phyloP scores from a whole-genome alignment of 75 land plant species.

The Selaginella tamariscina region DNA sequence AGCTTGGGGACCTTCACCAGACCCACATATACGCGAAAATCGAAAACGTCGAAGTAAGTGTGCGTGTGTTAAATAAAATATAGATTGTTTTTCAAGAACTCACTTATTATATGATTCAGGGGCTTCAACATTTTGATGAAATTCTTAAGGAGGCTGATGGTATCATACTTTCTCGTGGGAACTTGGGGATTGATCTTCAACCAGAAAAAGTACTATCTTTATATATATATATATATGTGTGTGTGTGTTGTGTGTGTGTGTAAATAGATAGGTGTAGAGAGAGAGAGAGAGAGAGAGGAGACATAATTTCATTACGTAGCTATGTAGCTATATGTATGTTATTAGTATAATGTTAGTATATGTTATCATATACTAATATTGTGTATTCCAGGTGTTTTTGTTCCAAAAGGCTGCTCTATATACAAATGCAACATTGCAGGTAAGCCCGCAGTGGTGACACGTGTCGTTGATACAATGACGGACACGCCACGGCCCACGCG shows the following conservation, averaged over 20 bases:
- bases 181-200: slow-evolving; percentile 86
- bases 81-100: not conserved
- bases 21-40: slow-evolving; percentile 95
- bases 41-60: slow-evolving; percentile 68
- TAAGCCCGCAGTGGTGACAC: slow-evolving; percentile 2
- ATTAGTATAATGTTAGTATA: too few relatives aligned
- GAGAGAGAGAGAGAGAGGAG: too few relatives aligned
- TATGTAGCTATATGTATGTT: too few relatives aligned
- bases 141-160: slow-evolving; percentile 95
- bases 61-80: too few relatives aligned
- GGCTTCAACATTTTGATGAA: slow-evolving; percentile 85
- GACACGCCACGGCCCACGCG: slow-evolving; percentile 7
- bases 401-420: slow-evolving; percentile 10
- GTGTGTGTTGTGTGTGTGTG: not conserved
- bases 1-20: slow-evolving; percentile 56
- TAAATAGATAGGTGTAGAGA: too few relatives aligned
- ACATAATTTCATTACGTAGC: too few relatives aligned
- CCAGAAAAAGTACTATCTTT: slow-evolving; percentile 58
- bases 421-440: slow-evolving; percentile 11
- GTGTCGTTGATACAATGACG: slow-evolving; percentile 9
- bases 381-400: slow-evolving; percentile 23
- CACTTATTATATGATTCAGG: slow-evolving; percentile 40
- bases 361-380: not conserved
- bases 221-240: not conserved
- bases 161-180: slow-evolving; percentile 84